phyloP scores from a whole-genome alignment of 129 eudicot genomes.

The Artemisia argyi region DNA sequence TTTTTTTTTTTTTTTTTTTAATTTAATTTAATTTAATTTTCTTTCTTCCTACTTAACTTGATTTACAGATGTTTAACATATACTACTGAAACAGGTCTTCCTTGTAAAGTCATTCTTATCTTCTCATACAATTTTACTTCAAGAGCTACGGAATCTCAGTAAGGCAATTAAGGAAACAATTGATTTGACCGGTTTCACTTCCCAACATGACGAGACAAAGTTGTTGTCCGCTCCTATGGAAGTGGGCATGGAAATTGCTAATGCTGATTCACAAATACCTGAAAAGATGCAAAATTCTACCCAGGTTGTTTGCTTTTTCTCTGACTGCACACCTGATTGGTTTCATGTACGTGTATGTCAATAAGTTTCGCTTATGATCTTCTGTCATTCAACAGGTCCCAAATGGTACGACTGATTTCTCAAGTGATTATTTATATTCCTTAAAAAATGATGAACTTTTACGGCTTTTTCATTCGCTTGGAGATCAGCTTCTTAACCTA shows the following conservation, averaged over 20 bases:
- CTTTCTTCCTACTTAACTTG: not conserved
- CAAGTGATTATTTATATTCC: slow-evolving; percentile 48
- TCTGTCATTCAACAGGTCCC: slow-evolving; percentile 48
- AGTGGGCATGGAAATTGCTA: slow-evolving; percentile 24
- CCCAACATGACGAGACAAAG: slow-evolving; percentile 45
- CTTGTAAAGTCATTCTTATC: slow-evolving; percentile 67
- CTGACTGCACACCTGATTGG: slow-evolving; percentile 3
- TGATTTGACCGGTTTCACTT: slow-evolving; percentile 58
- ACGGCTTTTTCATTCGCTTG: slow-evolving; percentile 57
- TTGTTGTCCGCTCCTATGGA: slow-evolving; percentile 33
- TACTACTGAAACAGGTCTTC: slow-evolving; percentile 43
- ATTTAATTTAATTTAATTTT: too few relatives aligned
- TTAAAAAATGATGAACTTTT: slow-evolving; percentile 61
- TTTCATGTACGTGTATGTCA: slow-evolving; percentile 1
- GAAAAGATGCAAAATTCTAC: slow-evolving; percentile 23
- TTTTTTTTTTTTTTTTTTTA: too few relatives aligned
- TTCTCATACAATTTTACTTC: slow-evolving; percentile 69
- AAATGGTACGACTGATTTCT: slow-evolving; percentile 45
- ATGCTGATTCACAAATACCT: slow-evolving; percentile 41
- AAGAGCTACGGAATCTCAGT: slow-evolving; percentile 78
- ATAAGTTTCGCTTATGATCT: slow-evolving; percentile 11
- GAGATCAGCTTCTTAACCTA: slow-evolving; percentile 61
- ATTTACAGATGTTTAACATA: slow-evolving; percentile 7
- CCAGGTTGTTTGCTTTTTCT: slow-evolving; percentile 44
- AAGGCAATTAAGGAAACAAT: slow-evolving; percentile 59